Percentiles rank a stretch among this genome's conserved stretches.
Evolutionary conservation across 345 rosid species (phyloP).

Genomic region (Rhizophora mangle): DNA sequence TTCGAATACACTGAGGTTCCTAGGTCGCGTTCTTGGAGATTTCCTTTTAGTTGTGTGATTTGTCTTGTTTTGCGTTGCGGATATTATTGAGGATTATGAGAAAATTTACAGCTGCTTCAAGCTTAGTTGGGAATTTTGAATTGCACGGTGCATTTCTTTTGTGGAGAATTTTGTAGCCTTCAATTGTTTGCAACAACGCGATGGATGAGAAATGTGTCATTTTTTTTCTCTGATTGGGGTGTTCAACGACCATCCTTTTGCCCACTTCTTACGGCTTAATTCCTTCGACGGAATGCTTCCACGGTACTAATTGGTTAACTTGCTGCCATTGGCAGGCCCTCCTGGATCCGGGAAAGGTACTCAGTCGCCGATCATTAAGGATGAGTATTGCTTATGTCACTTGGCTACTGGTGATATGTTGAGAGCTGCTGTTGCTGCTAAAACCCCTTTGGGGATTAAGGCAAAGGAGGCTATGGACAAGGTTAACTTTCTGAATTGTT

Average conservation of each 20-base stretch:
- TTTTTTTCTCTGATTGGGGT: too few species aligned
- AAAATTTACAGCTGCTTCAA: too few species aligned
- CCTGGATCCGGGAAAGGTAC: slow-evolving; percentile 99
- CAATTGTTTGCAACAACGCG: too few species aligned
- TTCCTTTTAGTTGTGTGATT: too few species aligned
- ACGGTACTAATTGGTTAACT: not conserved
- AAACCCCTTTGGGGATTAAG: slow-evolving; percentile 90
- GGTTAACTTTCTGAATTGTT: slow-evolving; percentile 33
- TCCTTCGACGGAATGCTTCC: not conserved
- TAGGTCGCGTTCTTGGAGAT: too few species aligned
- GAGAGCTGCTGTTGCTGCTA: slow-evolving; percentile 94
- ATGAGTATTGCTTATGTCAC: slow-evolving; percentile 93
- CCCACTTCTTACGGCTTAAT: not conserved
- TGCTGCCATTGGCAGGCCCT: slow-evolving; percentile 56
- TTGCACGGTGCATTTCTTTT: too few species aligned
- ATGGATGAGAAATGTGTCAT: too few species aligned
- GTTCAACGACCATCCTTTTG: not conserved
- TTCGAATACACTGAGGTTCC: too few species aligned
- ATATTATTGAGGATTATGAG: too few species aligned
- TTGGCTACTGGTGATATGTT: slow-evolving; percentile 99
- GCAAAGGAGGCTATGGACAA: slow-evolving; percentile 99
- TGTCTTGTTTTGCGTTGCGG: too few species aligned
- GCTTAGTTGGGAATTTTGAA: too few species aligned
- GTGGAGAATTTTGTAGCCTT: too few species aligned
- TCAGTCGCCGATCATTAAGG: slow-evolving; percentile 89